Conservation (phyloP, 2,329 filamentous ascomycete genomes). For the Tolypocladium tundrense region DNA sequence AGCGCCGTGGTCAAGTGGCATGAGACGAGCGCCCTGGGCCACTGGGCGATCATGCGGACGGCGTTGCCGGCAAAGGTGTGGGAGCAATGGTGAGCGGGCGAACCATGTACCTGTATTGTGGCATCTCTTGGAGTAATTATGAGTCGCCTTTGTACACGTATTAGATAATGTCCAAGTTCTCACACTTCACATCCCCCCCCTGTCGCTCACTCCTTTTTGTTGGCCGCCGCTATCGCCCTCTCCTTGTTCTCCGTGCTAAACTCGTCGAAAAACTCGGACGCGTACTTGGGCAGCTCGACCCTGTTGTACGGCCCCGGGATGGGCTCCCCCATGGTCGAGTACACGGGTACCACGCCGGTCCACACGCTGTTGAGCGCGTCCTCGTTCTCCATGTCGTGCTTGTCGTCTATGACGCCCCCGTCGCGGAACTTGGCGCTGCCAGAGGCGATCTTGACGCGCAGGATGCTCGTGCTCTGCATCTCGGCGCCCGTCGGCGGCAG, state of each 20-base stretch:
- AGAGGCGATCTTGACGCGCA: conserved; percentile 56
- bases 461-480: conserved; percentile 62
- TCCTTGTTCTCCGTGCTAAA: conserved; percentile 25
- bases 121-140: conserved; percentile 1
- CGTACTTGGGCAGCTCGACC: conserved; percentile 51
- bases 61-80: conserved; percentile 72
- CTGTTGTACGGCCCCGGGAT: conserved; percentile 49
- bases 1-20: conserved; percentile 61
- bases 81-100: conserved; percentile 62
- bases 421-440: conserved; percentile 68
- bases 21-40: conserved; percentile 63
- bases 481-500: conserved; percentile 63
- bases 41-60: conserved; percentile 86
- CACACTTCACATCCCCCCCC: neutral
- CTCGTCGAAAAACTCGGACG: conserved; percentile 33
- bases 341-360: conserved; percentile 53
- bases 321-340: conserved; percentile 53
- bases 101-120: neutral
- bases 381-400: conserved; percentile 33
- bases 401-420: conserved; percentile 50
- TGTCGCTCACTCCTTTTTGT: conserved; percentile 6
- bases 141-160: neutral
- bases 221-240: conserved; percentile 14
- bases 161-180: neutral
- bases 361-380: conserved; percentile 33